A percentile compares a stretch with the other conserved stretches of the same genome.
phyloP scores from a whole-genome alignment of 1,139 yeast genomes.

The Magnusiomyces suaveolens region DNA sequence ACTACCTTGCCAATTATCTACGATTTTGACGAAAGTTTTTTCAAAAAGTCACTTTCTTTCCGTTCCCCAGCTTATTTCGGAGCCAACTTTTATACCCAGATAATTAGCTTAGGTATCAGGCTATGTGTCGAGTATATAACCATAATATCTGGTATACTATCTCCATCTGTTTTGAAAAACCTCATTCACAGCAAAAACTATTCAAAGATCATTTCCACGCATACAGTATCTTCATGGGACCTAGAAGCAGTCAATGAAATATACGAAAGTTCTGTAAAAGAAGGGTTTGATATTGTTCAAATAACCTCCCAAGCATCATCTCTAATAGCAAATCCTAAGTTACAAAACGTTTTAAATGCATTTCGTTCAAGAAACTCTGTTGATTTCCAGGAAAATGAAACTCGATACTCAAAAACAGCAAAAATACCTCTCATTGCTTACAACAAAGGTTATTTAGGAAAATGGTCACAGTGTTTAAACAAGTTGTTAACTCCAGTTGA shows the following conservation, averaged over 20 bases:
- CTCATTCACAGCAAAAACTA: conserved; percentile 9
- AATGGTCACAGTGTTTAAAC: conserved; percentile 17
- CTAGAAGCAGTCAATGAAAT: neutral
- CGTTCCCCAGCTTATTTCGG: conserved; percentile 6
- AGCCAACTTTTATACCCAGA: conserved; percentile 8
- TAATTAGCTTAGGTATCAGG: conserved; percentile 14
- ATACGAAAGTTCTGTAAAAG: conserved; percentile 1
- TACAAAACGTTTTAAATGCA: neutral
- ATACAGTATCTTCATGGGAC: conserved; percentile 15
- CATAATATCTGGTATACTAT: conserved; percentile 9
- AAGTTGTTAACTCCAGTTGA: conserved; percentile 18
- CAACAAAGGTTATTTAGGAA: conserved; percentile 20
- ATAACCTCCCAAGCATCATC: conserved; percentile 16
- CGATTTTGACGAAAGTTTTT: conserved; percentile 14
- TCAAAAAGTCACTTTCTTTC: conserved; percentile 3
- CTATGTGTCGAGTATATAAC: conserved; percentile 16
- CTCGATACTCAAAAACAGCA: neutral
- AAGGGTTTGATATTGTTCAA: conserved; percentile 15
- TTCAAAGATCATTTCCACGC: conserved; percentile 14
- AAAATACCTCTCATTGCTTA: conserved; percentile 16
- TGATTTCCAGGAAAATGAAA: conserved; percentile 1
- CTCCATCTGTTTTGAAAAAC: conserved; percentile 10
- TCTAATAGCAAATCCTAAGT: conserved; percentile 13
- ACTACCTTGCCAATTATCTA: conserved; percentile 17
- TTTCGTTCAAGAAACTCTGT: neutral